Base-by-base conservation (phyloP, 257 asterid species). In the Lycium ferocissimum region DNA sequence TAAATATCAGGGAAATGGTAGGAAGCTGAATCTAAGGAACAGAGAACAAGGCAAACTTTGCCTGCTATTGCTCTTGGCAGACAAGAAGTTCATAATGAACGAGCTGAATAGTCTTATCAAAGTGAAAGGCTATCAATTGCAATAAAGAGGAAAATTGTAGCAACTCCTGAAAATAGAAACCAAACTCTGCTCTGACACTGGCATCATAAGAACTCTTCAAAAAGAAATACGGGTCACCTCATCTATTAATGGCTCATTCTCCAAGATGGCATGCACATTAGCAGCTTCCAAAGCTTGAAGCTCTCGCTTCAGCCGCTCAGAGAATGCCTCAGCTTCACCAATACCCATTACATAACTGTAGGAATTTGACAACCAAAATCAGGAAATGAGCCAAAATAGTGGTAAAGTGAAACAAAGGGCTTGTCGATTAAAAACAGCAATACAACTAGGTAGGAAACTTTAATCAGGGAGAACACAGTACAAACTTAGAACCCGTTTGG, bases 271-370 rank as follows among this genome's bases (percentile, higher is more conserved):
- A 89, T 97, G 99, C 70, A 97, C 98, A 87, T 97, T 97, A 87
- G 99, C 98, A 7, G 99, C 99, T 92, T 97, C 99, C 86, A 97
- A 91, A 78, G 98, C 99, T 88, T 97, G 99, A 84, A 97, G 98
- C 91, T 97, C 98, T 40, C 99, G 89, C 90, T 95, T 97, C 91
- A 97, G 90, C 79, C 98, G 84, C 92, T 97, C 99, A 85, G 99
- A 97, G 91, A 97, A 97, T 76, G 98, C 98, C 89, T 95, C 99
- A 62, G 99, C 99, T 89, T 95, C 98, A 59, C 98, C 96, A 86
- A 97, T 94, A 73, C 96, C 99, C 98, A 97, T 97, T 83, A 97
- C 99, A 86, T 93, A 97, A 87, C 99, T 97, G 96, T 93, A 91
- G 75, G 70, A 76, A 49, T 76, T 76, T 51, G 47, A 38, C 18